These are phyloP conservation scores for Russula foetens DNA, from an alignment of 768 basidiomycete genomes.

Conservation along the genomic window DNA sequence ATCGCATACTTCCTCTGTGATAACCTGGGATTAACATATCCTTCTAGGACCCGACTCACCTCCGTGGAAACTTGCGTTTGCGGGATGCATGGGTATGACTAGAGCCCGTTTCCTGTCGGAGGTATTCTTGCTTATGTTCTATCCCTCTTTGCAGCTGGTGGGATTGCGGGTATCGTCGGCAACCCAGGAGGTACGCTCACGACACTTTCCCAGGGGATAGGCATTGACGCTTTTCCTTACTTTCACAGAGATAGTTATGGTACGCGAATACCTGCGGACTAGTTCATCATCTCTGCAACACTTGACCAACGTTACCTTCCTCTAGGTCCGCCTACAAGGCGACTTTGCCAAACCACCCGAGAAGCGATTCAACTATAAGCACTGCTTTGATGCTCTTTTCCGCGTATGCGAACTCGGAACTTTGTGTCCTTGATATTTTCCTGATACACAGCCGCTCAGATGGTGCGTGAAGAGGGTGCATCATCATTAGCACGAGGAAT, in stretches of 20 bases:
- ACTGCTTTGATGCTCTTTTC: slow-evolving; percentile 82
- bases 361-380: slow-evolving; percentile 84
- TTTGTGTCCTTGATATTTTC: slow-evolving; percentile 4
- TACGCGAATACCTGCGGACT: background rate
- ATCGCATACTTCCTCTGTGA: background rate
- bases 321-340: slow-evolving; percentile 72
- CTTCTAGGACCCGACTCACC: slow-evolving; percentile 50
- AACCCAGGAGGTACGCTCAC: slow-evolving; percentile 65
- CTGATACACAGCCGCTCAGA: slow-evolving; percentile 34
- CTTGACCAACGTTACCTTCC: slow-evolving; percentile 15
- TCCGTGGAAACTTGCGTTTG: slow-evolving; percentile 71
- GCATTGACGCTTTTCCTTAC: background rate
- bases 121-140: background rate
- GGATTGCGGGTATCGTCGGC: slow-evolving; percentile 80
- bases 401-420: slow-evolving; percentile 43
- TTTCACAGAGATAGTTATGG: slow-evolving; percentile 69
- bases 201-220: background rate
- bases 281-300: background rate
- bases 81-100: slow-evolving; percentile 72
- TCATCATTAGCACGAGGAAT: slow-evolving; percentile 72
- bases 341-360: slow-evolving; percentile 86
- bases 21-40: background rate
- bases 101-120: background rate
- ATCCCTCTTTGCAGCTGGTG: slow-evolving; percentile 47
- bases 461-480: slow-evolving; percentile 80